These are phyloP conservation scores for Podosphaera aphanis DNA, from an alignment of 2,329 filamentous ascomycete species.

Conservation along the genomic window DNA sequence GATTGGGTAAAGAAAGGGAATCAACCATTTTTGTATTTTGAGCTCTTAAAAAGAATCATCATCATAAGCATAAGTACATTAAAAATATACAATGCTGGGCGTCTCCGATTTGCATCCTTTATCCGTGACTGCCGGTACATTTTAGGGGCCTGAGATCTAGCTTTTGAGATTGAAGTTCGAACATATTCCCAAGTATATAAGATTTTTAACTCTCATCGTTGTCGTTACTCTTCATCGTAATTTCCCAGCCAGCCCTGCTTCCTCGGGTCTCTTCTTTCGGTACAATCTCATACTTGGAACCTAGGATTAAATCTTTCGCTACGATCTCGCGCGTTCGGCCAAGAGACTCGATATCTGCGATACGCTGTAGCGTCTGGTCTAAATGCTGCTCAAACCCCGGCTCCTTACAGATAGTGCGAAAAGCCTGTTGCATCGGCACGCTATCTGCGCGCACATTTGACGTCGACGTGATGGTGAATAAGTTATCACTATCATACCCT, in stretches of 20 bases:
- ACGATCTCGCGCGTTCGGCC: slow-evolving; percentile 86
- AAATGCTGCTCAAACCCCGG: slow-evolving; percentile 64
- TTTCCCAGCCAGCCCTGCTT: slow-evolving; percentile 11
- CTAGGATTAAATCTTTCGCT: slow-evolving; percentile 76
- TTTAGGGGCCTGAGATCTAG: too few relatives aligned
- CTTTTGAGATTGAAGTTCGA: too few relatives aligned
- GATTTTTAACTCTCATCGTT: too few relatives aligned
- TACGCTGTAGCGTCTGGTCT: slow-evolving; percentile 61
- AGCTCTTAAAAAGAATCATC: too few relatives aligned
- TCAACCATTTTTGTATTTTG: too few relatives aligned
- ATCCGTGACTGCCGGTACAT: too few relatives aligned
- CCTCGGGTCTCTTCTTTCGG: slow-evolving; percentile 10
- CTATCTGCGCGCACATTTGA: slow-evolving; percentile 79
- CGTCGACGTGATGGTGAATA: slow-evolving; percentile 78
- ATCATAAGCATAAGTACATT: too few relatives aligned
- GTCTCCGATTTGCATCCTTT: too few relatives aligned
- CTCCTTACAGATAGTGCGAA: slow-evolving; percentile 56
- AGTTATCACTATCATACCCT: slow-evolving; percentile 73
- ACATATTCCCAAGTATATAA: too few relatives aligned
- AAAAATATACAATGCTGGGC: too few relatives aligned
- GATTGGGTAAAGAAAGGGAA: too few relatives aligned
- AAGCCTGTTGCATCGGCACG: slow-evolving; percentile 88
- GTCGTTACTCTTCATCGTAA: slow-evolving; percentile 7
- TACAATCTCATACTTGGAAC: slow-evolving; percentile 52
- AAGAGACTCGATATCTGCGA: slow-evolving; percentile 78